These are phyloP conservation scores for Sugiyamaella marilandica DNA, from an alignment of 805 yeast species.

Conservation along the genomic window DNA sequence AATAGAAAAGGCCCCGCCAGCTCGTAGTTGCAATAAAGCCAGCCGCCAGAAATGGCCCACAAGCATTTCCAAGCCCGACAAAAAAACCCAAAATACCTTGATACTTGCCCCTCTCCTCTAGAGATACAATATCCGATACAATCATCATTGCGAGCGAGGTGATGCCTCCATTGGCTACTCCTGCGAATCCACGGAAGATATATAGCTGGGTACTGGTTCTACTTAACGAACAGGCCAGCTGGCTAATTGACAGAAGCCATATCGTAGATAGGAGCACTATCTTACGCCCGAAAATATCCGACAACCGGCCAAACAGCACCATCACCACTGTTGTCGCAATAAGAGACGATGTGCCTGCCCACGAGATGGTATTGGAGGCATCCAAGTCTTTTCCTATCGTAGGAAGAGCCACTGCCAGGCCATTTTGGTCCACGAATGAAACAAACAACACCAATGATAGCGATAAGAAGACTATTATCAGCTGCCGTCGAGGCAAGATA, in stretches of 20 bases:
- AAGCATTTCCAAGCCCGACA: conserved; percentile 47
- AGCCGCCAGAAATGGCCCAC: conserved; percentile 53
- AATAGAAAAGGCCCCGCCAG: conserved; percentile 52
- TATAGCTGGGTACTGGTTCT: conserved; percentile 45
- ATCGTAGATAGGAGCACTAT: conserved; percentile 39
- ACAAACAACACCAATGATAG: background rate
- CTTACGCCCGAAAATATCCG: conserved; percentile 54
- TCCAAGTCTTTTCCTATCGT: background rate
- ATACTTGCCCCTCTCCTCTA: conserved; percentile 50
- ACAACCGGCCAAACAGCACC: conserved; percentile 46
- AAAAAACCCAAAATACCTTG: conserved; percentile 52
- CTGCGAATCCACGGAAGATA: conserved; percentile 50
- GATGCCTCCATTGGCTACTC: conserved; percentile 52
- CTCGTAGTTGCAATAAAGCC: conserved; percentile 40
- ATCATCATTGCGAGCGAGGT: conserved; percentile 48
- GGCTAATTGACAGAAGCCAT: conserved; percentile 39
- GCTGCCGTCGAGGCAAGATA: background rate
- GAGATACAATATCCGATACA: conserved; percentile 50
- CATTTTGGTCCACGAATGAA: conserved; percentile 1
- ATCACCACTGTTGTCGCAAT: background rate
- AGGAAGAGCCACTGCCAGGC: background rate
- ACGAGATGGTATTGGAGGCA: background rate
- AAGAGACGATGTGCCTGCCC: conserved; percentile 1
- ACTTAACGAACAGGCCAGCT: conserved; percentile 49
- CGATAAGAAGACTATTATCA: background rate